Evolutionary conservation across 345 rosid species (phyloP), one percentile per base, ranked within the genome.

Genomic region (Corymbia maculata): DNA sequence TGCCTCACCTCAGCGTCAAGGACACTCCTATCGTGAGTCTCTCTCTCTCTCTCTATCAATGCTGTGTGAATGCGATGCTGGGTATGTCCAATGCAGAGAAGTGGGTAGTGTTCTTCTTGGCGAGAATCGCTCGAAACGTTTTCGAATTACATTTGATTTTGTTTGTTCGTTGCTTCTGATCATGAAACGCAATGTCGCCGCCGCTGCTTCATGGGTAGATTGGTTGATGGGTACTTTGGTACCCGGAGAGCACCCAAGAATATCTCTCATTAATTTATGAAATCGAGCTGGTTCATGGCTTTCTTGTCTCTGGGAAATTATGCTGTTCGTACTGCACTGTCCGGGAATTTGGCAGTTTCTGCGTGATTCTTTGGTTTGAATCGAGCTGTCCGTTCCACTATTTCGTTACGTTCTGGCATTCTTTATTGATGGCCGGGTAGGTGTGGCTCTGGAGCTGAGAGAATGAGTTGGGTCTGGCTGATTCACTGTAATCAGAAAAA

Each of bases 1-100:
- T 93, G 89, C 99, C 99, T 89, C 98, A 96, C 90, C 96, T 97
- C 86, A 93, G 97, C 88, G 94, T 96, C 89, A 96, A 96, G 88
- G 95, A 97, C 89, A 95, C 97, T 85, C 98, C 99, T 85, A 92
- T 93, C 59, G 94, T 93, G 44, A 89, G 94, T 85, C 57, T 21
- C 52, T 1, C 75, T 4, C 66, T 53, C 86, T 32, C 59, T 44
- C 12, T 61, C 28, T 15, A 52, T 66, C 57, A 16, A 4, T 75
- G 26, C 26, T 42, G 47, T 44, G 82, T 19, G 14, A 19, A 9
- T 75, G 26, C 47, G 82, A 36, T 70, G 28, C 84, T 42, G 84
- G 19, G 19, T 45, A 75, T 75, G 19, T 75, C 84, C 49, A 75
- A 19, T 19, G 84, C 45, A 75, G 49, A 42, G 84, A 75, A 75